Evolutionary conservation across 1,139 yeast genomes (phyloP).

Genomic region (Suhomyces chickasaworum): DNA sequence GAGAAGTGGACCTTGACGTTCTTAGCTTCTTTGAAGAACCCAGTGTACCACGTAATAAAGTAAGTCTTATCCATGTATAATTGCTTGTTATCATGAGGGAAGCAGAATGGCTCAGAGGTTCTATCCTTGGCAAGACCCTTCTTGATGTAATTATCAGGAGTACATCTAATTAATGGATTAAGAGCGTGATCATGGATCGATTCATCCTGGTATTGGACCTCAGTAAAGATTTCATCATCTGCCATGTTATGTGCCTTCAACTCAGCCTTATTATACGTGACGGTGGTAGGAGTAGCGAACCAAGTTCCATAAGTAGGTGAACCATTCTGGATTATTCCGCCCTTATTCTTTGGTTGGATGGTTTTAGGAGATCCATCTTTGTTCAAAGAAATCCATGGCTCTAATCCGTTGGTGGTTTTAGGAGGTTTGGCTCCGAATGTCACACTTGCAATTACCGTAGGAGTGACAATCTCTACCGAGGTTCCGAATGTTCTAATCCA

Average conservation of each 20-base stretch:
- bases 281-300: conserved; percentile 69
- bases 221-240: conserved; percentile 56
- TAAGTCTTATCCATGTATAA: conserved; percentile 63
- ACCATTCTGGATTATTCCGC: conserved; percentile 65
- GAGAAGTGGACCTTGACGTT: conserved; percentile 70
- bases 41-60: conserved; percentile 80
- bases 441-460: conserved; percentile 80
- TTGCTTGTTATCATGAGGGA: conserved; percentile 63
- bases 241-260: conserved; percentile 72
- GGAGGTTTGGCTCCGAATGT: conserved; percentile 79
- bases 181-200: conserved; percentile 68
- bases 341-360: conserved; percentile 68
- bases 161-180: conserved; percentile 81
- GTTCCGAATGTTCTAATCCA: conserved; percentile 74
- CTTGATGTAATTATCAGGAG: conserved; percentile 70
- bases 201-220: conserved; percentile 59
- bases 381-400: conserved; percentile 80
- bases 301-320: conserved; percentile 76
- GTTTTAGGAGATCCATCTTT: conserved; percentile 83
- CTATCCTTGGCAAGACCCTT: conserved; percentile 63
- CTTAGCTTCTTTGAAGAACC: conserved; percentile 54
- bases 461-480: conserved; percentile 66
- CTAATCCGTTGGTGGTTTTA: conserved; percentile 62
- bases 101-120: conserved; percentile 75
- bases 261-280: conserved; percentile 56